Evolutionary conservation across 2,329 filamentous ascomycete species (phyloP).

Genomic region (Karstenula rhodostoma): DNA sequence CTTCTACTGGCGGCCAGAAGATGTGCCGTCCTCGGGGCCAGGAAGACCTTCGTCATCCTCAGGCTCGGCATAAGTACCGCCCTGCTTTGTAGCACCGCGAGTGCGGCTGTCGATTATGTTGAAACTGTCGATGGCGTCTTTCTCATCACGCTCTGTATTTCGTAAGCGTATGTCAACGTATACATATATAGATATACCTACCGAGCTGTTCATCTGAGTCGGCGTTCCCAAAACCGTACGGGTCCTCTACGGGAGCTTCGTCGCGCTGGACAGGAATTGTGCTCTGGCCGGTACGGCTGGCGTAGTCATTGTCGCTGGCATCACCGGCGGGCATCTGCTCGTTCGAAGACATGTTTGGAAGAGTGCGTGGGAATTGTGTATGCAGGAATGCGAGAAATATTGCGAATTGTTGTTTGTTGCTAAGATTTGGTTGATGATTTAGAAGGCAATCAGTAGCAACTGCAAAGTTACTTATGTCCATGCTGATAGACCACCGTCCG

Average conservation of each 20-base stretch:
- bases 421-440: neutral
- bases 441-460: neutral
- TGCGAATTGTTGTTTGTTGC: too few species aligned
- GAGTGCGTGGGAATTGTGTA: neutral
- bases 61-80: constrained; percentile 59
- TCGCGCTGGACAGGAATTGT: constrained; percentile 58
- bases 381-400: neutral
- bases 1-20: constrained; percentile 28
- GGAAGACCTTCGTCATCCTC: constrained; percentile 59
- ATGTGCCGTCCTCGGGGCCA: constrained; percentile 45
- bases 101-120: constrained; percentile 60
- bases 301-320: constrained; percentile 56
- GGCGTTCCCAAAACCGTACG: constrained; percentile 53
- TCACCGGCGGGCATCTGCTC: constrained; percentile 45
- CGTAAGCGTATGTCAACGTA: neutral
- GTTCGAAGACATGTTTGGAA: constrained; percentile 42
- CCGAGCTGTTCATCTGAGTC: constrained; percentile 59
- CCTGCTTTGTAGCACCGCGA: constrained; percentile 55
- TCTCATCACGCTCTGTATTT: constrained; percentile 51
- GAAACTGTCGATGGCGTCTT: constrained; percentile 57
- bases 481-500: constrained; percentile 9
- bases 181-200: constrained; percentile 31
- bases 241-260: constrained; percentile 55
- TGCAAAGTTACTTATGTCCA: neutral
- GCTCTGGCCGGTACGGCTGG: constrained; percentile 55